phyloP scores from a whole-genome alignment of 805 yeast species.

The Candida jianshihensis region DNA sequence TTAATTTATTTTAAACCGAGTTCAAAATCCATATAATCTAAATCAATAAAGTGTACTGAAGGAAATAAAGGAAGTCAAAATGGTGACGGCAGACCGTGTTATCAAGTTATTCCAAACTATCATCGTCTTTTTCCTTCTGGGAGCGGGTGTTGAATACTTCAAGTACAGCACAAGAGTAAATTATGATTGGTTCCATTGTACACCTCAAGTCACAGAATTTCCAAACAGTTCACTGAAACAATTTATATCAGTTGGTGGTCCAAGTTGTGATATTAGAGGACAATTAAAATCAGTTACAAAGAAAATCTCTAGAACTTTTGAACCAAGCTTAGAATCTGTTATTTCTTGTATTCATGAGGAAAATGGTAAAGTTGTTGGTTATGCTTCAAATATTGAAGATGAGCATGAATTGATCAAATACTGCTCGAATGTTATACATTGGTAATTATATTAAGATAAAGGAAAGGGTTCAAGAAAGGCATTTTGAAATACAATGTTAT shows the following conservation, averaged over 20 bases:
- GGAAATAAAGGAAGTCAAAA: slow-evolving; percentile 1
- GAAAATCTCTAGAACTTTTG: slow-evolving; percentile 31
- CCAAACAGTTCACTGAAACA: slow-evolving; percentile 24
- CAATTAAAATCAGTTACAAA: slow-evolving; percentile 33
- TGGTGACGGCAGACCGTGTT: slow-evolving; percentile 12
- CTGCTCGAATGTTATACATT: slow-evolving; percentile 22
- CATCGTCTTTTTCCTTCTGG: slow-evolving; percentile 22
- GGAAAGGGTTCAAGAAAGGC: not conserved
- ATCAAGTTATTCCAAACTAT: slow-evolving; percentile 24
- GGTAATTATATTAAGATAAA: slow-evolving; percentile 7
- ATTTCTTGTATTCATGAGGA: slow-evolving; percentile 33
- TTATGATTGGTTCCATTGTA: slow-evolving; percentile 41
- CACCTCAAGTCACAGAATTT: slow-evolving; percentile 23
- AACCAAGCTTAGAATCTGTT: slow-evolving; percentile 28
- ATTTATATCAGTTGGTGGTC: slow-evolving; percentile 34
- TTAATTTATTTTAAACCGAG: too few species aligned
- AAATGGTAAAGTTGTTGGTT: slow-evolving; percentile 14
- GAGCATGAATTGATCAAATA: slow-evolving; percentile 8
- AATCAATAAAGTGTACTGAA: too few species aligned
- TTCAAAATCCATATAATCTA: too few species aligned
- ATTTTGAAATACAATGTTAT: not conserved
- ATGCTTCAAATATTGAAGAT: slow-evolving; percentile 12
- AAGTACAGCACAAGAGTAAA: slow-evolving; percentile 32
- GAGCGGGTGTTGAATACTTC: slow-evolving; percentile 37
- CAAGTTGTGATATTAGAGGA: slow-evolving; percentile 38